These are phyloP conservation scores for Penicillium crystallinum DNA, from an alignment of 495 filamentous ascomycete genomes.

Conservation along the genomic window DNA sequence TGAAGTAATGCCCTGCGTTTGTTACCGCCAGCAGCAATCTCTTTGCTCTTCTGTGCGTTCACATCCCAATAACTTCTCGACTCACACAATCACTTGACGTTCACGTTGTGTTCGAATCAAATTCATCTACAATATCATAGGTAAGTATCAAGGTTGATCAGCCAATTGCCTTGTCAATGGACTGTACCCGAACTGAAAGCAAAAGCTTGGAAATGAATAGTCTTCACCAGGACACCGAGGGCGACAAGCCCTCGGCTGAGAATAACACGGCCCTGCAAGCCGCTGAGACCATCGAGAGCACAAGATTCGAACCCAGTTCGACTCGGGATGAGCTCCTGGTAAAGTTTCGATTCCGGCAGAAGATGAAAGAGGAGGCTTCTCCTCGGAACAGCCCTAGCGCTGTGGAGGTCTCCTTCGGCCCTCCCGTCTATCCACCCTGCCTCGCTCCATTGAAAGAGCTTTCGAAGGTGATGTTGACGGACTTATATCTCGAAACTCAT, in stretches of 20 bases:
- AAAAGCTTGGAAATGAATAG: not conserved
- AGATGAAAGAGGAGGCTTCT: not conserved
- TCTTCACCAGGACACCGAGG: not conserved
- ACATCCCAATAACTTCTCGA: too few species aligned
- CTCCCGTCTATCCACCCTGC: constrained; percentile 3
- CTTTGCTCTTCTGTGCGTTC: too few species aligned
- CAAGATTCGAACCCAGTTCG: not conserved
- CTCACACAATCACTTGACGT: too few species aligned
- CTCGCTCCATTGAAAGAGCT: constrained; percentile 12
- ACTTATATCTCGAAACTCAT: constrained; percentile 43
- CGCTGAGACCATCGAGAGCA: not conserved
- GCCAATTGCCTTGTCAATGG: not conserved
- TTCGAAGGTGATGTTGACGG: constrained; percentile 17
- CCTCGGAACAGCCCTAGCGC: not conserved
- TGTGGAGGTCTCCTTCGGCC: not conserved
- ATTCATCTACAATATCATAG: too few species aligned
- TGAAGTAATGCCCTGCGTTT: too few species aligned
- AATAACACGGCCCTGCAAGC: not conserved
- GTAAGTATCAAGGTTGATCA: not conserved
- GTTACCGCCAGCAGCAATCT: too few species aligned
- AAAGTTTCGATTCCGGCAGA: not conserved
- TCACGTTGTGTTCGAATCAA: too few species aligned
- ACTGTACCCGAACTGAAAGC: not conserved
- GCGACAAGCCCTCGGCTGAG: not conserved
- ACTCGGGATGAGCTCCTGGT: not conserved